Base-by-base conservation (phyloP, 148 eudicot genomes). In the Nepenthes mirabilis region DNA sequence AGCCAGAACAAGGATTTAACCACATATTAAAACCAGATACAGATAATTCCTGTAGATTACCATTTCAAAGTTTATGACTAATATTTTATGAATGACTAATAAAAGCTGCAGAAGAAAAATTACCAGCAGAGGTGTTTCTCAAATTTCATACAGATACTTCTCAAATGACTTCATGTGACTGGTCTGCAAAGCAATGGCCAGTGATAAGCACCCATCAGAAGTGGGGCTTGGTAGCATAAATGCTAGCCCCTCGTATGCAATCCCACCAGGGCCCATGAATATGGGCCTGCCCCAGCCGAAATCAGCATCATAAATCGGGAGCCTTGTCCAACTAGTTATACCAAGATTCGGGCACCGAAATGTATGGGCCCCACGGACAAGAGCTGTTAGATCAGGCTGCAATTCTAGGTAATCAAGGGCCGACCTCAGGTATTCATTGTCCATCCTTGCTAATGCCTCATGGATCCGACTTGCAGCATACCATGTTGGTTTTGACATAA, bases 221-320 rank as follows among this genome's bases (percentile, higher is more conserved):
- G 50, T 51, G 34, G 57, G 58, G 64, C 58, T 63, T 3, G 65
- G 63, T 43, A 74, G 23, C 33, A 74, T 63, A 11, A 58, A 74
- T 0, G 65, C 47, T 14, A 37, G 66, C 43, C 77, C 77, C 35
- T 74, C 73, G 11, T 60, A 68, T 32, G 65, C 60, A 36, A 74
- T 68, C 36, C 73, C 73, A 14, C 79, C 74, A 1, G 65, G 74
- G 1, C 78, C 70, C 59, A 65, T 56, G 49, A 60, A 51, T 6
- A 60, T 47, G 60, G 73, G 78, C 11, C 57, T 50, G 1, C 78
- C 74, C 74, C 78, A 74, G 12, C 78, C 78, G 10, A 74, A 74
- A 58, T 74, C 74, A 2, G 67, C 67, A 13, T 74, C 70, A 52
- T 60, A 49, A 2, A 57, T 65, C 2, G 70, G 70, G 3, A 74